Base-by-base conservation (phyloP, 208 protist genomes). In the Phytomonas francai region DNA sequence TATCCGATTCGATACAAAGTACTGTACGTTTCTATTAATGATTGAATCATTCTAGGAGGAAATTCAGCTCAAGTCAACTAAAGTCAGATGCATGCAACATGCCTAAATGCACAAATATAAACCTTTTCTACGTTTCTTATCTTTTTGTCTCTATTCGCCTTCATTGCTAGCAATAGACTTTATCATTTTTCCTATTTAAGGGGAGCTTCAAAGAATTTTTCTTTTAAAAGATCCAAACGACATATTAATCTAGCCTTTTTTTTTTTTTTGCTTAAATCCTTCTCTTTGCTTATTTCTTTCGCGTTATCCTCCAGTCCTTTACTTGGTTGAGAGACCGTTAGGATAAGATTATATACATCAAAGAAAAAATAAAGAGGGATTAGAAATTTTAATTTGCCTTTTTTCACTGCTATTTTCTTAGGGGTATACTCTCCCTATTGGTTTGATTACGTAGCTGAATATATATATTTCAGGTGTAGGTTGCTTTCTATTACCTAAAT, bases 361-460 rank as follows among this genome's bases (percentile, higher is more conserved):
- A 49, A 19, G 2, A 49, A 49, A 49, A 49, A 19, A 22, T 19
- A 9, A 49, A 19, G 14, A 19, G 12, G 12, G 12, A 39, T 39
- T 22, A 45, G 22, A 22, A 29, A 19, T 30, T 59, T 59, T 71
- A 1, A 71, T 60, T 59, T 74, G 22, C 64, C 28, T 25, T 36
- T 14, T 67, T 34, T 32, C 8, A 25, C 45, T 54, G 45, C 45
- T 54, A 54, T 54, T 54, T 56, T 22, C 30, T 59, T 57, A 56
- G 25, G 19, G 19, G 3, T 3, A 63, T 33, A 56, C 49, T 68
- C 71, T 71, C 60, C 63, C 36, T 63, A 9, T 70, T 71, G 8
- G 28, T 33, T 56, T 34, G 42, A 28, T 57, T 5, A 63, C 63
- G 51, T 66, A 42, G 59, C 61, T 32, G 3, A 68, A 3, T 22